These are phyloP conservation scores for Apiotrichum sp. DNA, from an alignment of 1,284 basidiomycete species.

Conservation along the genomic window DNA sequence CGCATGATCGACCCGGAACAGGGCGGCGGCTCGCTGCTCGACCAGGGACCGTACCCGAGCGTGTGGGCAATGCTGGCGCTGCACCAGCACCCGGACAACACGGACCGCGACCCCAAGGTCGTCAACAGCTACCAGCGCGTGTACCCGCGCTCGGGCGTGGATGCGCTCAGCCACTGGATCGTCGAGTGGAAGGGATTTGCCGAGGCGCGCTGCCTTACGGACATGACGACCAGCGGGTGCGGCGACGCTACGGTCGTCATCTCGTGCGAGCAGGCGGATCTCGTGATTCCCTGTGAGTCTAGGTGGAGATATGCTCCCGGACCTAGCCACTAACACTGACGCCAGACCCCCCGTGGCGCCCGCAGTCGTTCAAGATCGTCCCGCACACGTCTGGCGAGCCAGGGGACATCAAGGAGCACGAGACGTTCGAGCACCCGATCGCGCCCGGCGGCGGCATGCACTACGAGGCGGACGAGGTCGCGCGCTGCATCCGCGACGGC, in stretches of 20 bases:
- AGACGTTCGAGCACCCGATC: constrained; percentile 53
- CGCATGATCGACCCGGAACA: constrained; percentile 72
- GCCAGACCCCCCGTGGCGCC: constrained; percentile 31
- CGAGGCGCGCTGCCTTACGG: constrained; percentile 30
- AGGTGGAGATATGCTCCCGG: not conserved
- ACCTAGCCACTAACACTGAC: constrained; percentile 1
- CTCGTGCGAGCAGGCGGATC: constrained; percentile 36
- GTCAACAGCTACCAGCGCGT: constrained; percentile 45
- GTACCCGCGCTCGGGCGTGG: constrained; percentile 63
- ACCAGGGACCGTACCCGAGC: constrained; percentile 75
- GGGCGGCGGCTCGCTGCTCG: constrained; percentile 78
- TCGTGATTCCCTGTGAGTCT: constrained; percentile 35
- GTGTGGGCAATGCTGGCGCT: constrained; percentile 73
- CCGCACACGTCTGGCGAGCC: constrained; percentile 52
- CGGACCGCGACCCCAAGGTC: constrained; percentile 56
- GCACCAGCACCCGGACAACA: constrained; percentile 63
- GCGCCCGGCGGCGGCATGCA: constrained; percentile 50
- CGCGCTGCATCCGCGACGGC: constrained; percentile 66
- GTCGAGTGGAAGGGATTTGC: constrained; percentile 57
- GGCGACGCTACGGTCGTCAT: constrained; percentile 27
- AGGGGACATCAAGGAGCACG: constrained; percentile 19
- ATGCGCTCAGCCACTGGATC: constrained; percentile 50
- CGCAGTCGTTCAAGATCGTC: constrained; percentile 25
- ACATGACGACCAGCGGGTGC: constrained; percentile 25
- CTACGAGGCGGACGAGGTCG: constrained; percentile 59